These are phyloP conservation scores for Synchytrium microbalum DNA, from an alignment of 371 early-diverging fungal species.

Conservation along the genomic window DNA sequence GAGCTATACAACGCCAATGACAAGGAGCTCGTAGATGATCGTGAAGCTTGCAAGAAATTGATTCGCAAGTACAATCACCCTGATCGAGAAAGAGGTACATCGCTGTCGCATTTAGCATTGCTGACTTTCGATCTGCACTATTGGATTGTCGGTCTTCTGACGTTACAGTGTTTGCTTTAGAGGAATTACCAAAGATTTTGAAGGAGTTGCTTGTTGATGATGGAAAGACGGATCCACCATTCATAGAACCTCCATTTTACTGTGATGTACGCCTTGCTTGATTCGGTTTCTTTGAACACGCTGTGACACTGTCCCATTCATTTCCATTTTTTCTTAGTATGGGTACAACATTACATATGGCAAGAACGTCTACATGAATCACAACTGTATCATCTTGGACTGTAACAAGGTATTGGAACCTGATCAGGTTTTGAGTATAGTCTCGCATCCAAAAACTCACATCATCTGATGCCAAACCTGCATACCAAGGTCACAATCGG, in stretches of 20 bases:
- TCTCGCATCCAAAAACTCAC: too few relatives aligned
- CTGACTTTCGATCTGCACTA: too few relatives aligned
- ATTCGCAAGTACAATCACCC: conserved; percentile 36
- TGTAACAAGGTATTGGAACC: too few relatives aligned
- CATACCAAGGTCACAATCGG: conserved; percentile 62
- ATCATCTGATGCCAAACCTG: too few relatives aligned
- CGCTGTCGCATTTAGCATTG: too few relatives aligned
- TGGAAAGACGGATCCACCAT: conserved; percentile 27
- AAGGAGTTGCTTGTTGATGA: conserved; percentile 44
- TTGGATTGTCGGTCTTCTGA: too few relatives aligned
- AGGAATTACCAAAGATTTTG: conserved; percentile 32
- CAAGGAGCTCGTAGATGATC: conserved; percentile 42
- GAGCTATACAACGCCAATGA: conserved; percentile 50
- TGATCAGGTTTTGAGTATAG: too few relatives aligned
- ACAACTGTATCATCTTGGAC: conserved; percentile 60
- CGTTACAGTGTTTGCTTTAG: too few relatives aligned
- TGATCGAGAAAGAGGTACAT: conserved; percentile 15
- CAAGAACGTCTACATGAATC: conserved; percentile 56
- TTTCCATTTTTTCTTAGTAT: conserved; percentile 27
- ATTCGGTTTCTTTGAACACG: background rate
- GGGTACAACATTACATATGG: conserved; percentile 60
- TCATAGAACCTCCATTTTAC: conserved; percentile 54
- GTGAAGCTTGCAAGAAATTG: conserved; percentile 35
- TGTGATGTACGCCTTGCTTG: conserved; percentile 48
- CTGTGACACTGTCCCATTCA: background rate